phyloP scores from a whole-genome alignment of 371 early-diverging fungal species.

The Mortierella sp. region DNA sequence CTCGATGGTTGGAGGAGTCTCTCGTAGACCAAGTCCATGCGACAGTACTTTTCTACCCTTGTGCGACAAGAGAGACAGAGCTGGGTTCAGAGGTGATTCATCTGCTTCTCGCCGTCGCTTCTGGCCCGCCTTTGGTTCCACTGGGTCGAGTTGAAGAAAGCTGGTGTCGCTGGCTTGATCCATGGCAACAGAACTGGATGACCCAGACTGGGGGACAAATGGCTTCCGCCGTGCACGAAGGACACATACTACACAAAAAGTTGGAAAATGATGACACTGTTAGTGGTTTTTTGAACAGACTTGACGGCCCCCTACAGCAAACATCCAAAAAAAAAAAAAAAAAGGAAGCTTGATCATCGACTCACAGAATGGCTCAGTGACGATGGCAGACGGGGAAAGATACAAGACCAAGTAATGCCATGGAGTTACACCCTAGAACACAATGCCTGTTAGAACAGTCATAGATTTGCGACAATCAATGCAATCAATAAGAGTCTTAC shows the following conservation, averaged over 20 bases:
- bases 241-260: conserved; percentile 19
- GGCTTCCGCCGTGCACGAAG: conserved; percentile 5
- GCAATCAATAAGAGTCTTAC: conserved; percentile 2
- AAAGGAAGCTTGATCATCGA: background rate
- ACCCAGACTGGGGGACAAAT: background rate
- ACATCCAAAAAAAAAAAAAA: background rate
- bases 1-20: too few species aligned
- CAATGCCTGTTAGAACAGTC: background rate
- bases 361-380: conserved; percentile 19
- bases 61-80: too few species aligned
- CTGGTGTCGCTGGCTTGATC: background rate
- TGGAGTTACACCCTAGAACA: conserved; percentile 5
- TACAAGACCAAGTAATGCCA: conserved; percentile 32
- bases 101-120: too few species aligned
- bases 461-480: background rate
- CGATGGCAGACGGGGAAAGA: background rate
- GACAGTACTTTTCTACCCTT: too few species aligned
- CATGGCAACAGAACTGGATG: background rate
- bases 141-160: background rate
- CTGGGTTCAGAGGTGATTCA: too few species aligned
- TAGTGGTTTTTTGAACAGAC: background rate
- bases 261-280: too few species aligned
- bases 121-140: too few species aligned
- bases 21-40: too few species aligned
- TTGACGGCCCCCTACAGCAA: background rate